phyloP scores from a whole-genome alignment of 495 filamentous ascomycete genomes.

The Penicillium herquei region DNA sequence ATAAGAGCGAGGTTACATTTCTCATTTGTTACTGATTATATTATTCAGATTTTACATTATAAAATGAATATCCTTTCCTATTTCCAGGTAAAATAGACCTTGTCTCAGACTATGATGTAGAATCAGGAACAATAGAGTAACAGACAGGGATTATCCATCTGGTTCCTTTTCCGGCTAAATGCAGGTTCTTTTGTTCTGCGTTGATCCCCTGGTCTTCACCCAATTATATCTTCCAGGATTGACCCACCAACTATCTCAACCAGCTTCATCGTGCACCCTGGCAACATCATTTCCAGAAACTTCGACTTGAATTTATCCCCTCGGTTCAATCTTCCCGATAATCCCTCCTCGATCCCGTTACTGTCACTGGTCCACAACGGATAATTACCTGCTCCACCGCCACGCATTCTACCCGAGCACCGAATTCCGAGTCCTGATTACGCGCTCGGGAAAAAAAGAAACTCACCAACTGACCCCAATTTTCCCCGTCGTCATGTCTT shows the following conservation, averaged over 20 bases:
- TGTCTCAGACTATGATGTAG: background rate
- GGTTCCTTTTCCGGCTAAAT: slow-evolving; percentile 23
- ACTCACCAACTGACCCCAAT: slow-evolving; percentile 2
- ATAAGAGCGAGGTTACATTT: background rate
- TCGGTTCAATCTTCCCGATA: no score
- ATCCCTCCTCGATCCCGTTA: background rate
- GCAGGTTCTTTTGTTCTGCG: background rate
- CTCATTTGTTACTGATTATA: background rate
- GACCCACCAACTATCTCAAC: background rate
- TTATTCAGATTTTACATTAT: background rate
- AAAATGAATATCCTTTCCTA: background rate
- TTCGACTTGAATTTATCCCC: slow-evolving; percentile 1
- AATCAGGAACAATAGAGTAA: background rate
- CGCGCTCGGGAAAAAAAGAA: background rate
- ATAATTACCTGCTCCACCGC: slow-evolving; percentile 18
- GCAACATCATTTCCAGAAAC: slow-evolving; percentile 9
- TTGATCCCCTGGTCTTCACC: background rate
- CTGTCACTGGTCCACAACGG: slow-evolving; percentile 9
- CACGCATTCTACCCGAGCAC: slow-evolving; percentile 22
- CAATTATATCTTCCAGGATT: background rate
- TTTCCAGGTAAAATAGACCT: background rate
- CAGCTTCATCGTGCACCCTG: no score
- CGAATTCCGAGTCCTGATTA: background rate
- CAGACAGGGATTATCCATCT: background rate
- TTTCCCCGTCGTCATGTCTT: slow-evolving; percentile 57